A percentile compares a stretch with the other conserved stretches of the same genome.
These are phyloP conservation scores for Pistacia vera DNA, from an alignment of 345 rosid genomes.

Conservation along the genomic window DNA sequence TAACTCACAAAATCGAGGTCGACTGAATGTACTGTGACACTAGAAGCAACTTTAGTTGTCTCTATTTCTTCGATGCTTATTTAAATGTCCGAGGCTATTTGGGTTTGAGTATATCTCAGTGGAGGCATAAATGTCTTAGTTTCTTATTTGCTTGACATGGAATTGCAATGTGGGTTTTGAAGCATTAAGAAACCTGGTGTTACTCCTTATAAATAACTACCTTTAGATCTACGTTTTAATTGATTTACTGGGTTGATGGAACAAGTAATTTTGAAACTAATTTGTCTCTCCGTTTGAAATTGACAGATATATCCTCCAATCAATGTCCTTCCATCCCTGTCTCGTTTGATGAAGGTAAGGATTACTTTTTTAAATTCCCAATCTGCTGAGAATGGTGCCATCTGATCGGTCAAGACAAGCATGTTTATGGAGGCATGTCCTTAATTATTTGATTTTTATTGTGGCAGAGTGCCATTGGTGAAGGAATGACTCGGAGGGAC, in stretches of 20 bases:
- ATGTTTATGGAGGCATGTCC: not conserved
- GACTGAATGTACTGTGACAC: not conserved
- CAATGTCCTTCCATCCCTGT: conserved; percentile 95
- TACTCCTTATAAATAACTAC: not conserved
- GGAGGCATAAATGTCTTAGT: not conserved
- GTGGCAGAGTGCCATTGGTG: conserved; percentile 97
- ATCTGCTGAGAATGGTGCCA: not conserved
- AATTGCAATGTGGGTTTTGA: not conserved
- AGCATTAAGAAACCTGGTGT: not conserved
- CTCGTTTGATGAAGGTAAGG: conserved; percentile 96
- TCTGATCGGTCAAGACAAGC: not conserved
- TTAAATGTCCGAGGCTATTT: not conserved
- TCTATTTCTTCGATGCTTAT: not conserved
- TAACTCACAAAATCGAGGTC: not conserved
- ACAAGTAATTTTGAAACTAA: conserved; percentile 6
- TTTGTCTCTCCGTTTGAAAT: conserved; percentile 12
- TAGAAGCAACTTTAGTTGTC: not conserved
- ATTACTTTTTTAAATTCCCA: not conserved
- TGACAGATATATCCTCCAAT: conserved; percentile 96
- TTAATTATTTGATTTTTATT: not conserved
- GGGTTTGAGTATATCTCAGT: not conserved
- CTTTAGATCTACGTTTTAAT: not conserved
- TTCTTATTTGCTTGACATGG: not conserved
- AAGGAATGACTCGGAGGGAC: conserved; percentile 94
- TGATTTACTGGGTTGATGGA: not conserved